Base-by-base conservation (phyloP, 192 early-diverging fungal genomes). In the Chytriomyces sp. region DNA sequence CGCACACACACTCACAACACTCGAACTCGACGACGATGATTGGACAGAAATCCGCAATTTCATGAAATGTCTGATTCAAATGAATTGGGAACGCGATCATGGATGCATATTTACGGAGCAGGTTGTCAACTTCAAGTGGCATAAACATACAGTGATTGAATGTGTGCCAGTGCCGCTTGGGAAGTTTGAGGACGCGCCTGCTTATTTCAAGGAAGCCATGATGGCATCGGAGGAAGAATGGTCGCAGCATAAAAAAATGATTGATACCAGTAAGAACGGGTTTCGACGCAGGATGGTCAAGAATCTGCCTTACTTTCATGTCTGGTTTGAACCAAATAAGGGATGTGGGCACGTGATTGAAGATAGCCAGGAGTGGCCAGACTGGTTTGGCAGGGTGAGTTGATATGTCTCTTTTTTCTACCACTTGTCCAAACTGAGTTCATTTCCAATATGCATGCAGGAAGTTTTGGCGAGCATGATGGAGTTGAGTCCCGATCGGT, bases 31-130 rank as follows among this genome's bases (percentile, higher is more conserved):
- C 61, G 96, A 99, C 68, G 94, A 94, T 74, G 86, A 85, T 11
- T 98, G 96, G 96, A 92, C 92, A 61, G 97, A 99, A 80, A 94
- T 99, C 45, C 72, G 91, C 77, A 99, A 98, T 77, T 99, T 99
- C 82, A 91, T 94, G 91, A 99, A 99, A 77, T 94, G 92, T 76
- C 81, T 99, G 53, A 91, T 95, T 63, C 90, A 87, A 66, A 96
- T 97, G 94, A 94, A 94, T 81, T 91, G 88, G 9, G 91, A 82
- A 6, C 72, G 89, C 45, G 85, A 88, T 35, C 83, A 89, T 70
- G 89, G 89, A 16, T 90, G 93, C 1, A 80, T 98, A 6, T 99
- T 99, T 85, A 88, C 94, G 75, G 97, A 99, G 72, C 93, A 94
- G 5, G 94, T 96, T 0, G 86, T 91, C n/a, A 90, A 92, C 48